Evolutionary conservation across 345 rosid genomes (phyloP).

Genomic region (Tarenaya hassleriana): DNA sequence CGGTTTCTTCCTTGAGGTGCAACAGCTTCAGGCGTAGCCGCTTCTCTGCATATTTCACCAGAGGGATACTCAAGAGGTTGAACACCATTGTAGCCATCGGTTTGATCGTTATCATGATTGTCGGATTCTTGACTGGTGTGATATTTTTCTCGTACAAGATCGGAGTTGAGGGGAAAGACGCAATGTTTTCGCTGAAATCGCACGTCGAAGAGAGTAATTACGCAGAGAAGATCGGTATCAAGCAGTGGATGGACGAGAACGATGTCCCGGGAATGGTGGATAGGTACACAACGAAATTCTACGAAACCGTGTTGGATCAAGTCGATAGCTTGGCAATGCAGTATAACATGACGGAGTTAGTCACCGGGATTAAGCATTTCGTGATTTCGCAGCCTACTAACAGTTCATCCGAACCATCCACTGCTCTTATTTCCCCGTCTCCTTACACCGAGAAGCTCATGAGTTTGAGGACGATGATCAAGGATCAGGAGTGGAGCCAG

Average conservation of each 20-base stretch:
- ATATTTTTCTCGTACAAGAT: constrained; percentile 88
- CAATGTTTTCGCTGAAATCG: constrained; percentile 65
- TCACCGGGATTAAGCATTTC: constrained; percentile 82
- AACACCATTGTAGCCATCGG: constrained; percentile 78
- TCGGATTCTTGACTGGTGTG: constrained; percentile 57
- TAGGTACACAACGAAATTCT: constrained; percentile 56
- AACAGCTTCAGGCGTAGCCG: constrained; percentile 51
- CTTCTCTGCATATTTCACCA: constrained; percentile 64
- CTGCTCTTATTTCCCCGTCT: constrained; percentile 51
- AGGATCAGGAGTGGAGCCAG: constrained; percentile 62
- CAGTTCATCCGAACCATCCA: constrained; percentile 41
- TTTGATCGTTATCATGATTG: constrained; percentile 73
- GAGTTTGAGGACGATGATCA: constrained; percentile 51
- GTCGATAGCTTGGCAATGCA: constrained; percentile 80
- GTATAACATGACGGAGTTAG: constrained; percentile 86
- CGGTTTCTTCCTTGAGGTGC: constrained; percentile 59
- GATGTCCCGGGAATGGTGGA: constrained; percentile 89
- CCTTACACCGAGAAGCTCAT: constrained; percentile 66
- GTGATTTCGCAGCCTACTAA: constrained; percentile 41
- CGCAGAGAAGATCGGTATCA: constrained; percentile 76
- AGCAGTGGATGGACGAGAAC: constrained; percentile 91
- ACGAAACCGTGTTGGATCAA: constrained; percentile 67
- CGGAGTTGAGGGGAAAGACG: constrained; percentile 89
- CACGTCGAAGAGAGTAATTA: constrained; percentile 85
- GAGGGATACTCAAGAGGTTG: constrained; percentile 66